phyloP scores from a whole-genome alignment of 2,329 filamentous ascomycete species.

The Fusarium camptoceras region DNA sequence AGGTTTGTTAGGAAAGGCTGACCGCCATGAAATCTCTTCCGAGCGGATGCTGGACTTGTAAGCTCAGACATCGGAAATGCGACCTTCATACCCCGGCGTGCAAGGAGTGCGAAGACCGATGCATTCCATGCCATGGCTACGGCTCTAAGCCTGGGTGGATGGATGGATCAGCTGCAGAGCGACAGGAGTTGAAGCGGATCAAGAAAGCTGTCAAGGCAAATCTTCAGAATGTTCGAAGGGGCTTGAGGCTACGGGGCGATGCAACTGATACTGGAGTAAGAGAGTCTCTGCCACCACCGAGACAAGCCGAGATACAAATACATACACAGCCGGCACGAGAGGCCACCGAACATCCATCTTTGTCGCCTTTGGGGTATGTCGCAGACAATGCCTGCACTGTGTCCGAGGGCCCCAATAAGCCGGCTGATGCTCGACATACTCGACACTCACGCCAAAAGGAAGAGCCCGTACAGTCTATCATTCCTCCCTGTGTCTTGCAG shows the following conservation, averaged over 20 bases:
- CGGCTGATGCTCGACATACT: not conserved
- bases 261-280: too few relatives aligned
- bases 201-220: not conserved
- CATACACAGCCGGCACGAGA: not conserved
- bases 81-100: not conserved
- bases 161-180: not conserved
- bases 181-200: not conserved
- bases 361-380: not conserved
- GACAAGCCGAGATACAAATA: rapidly evolving
- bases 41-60: conserved; percentile 4
- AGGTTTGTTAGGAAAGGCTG: too few relatives aligned
- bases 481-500: not conserved
- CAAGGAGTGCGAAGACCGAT: conserved; percentile 1
- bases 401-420: too few relatives aligned
- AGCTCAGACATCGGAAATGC: conserved; percentile 6
- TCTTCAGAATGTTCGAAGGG: not conserved
- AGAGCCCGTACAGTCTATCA: not conserved
- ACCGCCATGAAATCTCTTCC: not conserved
- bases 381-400: too few relatives aligned
- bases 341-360: too few relatives aligned
- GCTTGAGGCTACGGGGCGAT: too few relatives aligned
- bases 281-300: too few relatives aligned
- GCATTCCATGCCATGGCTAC: not conserved
- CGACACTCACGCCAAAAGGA: not conserved
- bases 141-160: not conserved